Evolutionary conservation across 768 basidiomycete species (phyloP), one percentile per base, ranked within the genome.

Genomic region (Pilatotrama ljubarskyi): DNA sequence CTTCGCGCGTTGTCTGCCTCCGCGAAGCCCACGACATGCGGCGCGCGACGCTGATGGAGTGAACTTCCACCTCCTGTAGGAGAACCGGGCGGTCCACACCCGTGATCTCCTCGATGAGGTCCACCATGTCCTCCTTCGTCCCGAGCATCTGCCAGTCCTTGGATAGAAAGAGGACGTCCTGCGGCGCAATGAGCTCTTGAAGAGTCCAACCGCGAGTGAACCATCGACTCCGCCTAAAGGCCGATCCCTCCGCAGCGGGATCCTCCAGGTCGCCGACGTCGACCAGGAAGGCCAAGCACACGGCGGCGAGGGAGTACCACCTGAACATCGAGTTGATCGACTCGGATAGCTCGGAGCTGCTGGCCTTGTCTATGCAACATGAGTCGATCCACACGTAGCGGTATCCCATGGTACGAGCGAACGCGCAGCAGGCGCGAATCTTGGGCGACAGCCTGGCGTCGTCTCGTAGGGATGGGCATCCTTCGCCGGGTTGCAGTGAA

Each of bases 341-440:
- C 42, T 58, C 57, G 6, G 57, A 58, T 29, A 58, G 57, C 57
- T 58, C 49, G 5, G 41, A 41, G 29, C 57, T 58, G 57, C 49
- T 58, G n/a, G 42, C 46, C 57, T 51, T 43, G 57, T 58, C 57
- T 40, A 58, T 58, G 42, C 57, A 58, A 32, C 57, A 58, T 4
- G 57, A 36, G 42, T 58, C 52, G 11, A 54, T 48, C 56, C 56
- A 58, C 22, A 42, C 40, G 56, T 35, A 36, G 8, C 55, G 55
- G 36, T 57, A 57, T 4, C 55, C 55, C 22, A 38, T 49, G 9
- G n/a, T 7, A 8, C 55, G 46, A 5, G 55, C 55, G 37, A 57
- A 38, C 22, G 37, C 47, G 37, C 55, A 57, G 37, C 46, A 57
- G 37, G 40, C 26, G 13, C 55, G 44, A 37, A 49, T 49, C 36